Conservation (phyloP, 208 protist genomes). For the Trypanosoma melophagium region DNA sequence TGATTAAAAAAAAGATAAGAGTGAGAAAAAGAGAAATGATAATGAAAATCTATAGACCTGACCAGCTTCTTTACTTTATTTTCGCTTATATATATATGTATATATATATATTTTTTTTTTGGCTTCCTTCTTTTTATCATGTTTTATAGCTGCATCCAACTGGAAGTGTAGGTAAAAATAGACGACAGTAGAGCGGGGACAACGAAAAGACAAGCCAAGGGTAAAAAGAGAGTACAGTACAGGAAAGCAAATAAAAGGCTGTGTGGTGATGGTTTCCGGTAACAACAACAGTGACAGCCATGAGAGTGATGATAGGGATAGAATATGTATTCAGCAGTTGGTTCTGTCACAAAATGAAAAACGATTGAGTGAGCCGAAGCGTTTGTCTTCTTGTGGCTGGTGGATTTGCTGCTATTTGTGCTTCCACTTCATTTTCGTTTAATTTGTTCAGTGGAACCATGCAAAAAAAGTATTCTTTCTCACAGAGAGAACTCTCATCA, state of each 20-base stretch:
- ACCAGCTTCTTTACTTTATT: too few species aligned
- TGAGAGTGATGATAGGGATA: background rate
- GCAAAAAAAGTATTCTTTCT: conserved; percentile 62
- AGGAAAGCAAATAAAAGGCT: too few species aligned
- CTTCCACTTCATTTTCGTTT: conserved; percentile 67
- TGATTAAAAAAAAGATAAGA: background rate
- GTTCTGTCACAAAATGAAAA: background rate
- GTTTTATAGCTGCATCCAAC: background rate
- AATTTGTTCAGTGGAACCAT: conserved; percentile 69
- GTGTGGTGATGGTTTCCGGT: background rate
- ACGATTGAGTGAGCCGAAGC: conserved; percentile 43
- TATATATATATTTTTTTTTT: background rate
- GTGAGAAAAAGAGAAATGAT: background rate
- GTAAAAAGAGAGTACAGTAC: too few species aligned
- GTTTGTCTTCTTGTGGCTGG: conserved; percentile 60
- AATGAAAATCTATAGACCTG: too few species aligned
- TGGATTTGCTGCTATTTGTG: conserved; percentile 59
- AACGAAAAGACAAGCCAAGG: background rate
- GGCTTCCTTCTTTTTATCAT: background rate
- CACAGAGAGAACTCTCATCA: conserved; percentile 58
- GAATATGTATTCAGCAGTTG: conserved; percentile 9
- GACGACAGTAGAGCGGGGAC: background rate
- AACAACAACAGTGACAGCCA: background rate
- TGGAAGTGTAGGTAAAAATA: background rate
- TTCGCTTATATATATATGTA: background rate